Conservation (phyloP, 1,284 basidiomycete species). For the Takashimella koratensis region DNA sequence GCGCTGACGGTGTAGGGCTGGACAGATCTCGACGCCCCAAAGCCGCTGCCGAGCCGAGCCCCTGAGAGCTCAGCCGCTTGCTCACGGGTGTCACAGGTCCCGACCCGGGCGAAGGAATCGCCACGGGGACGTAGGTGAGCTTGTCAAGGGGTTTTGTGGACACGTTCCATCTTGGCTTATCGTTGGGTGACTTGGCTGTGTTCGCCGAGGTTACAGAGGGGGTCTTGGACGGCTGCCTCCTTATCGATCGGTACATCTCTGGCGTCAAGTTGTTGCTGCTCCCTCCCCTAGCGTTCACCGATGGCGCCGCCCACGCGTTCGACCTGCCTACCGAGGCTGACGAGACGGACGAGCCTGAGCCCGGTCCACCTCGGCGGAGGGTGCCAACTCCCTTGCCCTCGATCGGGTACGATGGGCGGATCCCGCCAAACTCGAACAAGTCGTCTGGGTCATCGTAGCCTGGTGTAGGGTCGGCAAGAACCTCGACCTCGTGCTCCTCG, state of each 20-base stretch:
- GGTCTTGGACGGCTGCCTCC: neutral
- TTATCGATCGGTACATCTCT: neutral
- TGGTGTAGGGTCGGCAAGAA: constrained; percentile 18
- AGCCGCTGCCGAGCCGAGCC: neutral
- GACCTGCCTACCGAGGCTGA: neutral
- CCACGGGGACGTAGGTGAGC: neutral
- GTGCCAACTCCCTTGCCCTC: neutral
- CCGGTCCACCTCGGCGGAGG: neutral
- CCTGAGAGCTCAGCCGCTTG: constrained; percentile 8
- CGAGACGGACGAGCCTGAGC: neutral
- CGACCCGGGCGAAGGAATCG: neutral
- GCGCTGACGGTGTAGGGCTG: neutral
- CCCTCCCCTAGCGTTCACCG: neutral
- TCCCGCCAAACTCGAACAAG: neutral
- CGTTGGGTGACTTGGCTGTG: constrained; percentile 1
- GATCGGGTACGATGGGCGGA: neutral
- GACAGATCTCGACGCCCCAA: neutral
- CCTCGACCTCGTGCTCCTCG: constrained; percentile 18
- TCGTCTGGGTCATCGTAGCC: constrained; percentile 4
- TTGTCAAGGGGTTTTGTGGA: constrained; percentile 10
- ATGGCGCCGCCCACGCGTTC: neutral
- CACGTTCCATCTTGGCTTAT: constrained; percentile 32
- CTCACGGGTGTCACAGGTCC: constrained; percentile 12
- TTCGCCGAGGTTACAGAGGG: neutral
- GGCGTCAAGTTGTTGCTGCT: neutral